phyloP scores from a whole-genome alignment of 768 basidiomycete species.

The Kwoniella sp. region DNA sequence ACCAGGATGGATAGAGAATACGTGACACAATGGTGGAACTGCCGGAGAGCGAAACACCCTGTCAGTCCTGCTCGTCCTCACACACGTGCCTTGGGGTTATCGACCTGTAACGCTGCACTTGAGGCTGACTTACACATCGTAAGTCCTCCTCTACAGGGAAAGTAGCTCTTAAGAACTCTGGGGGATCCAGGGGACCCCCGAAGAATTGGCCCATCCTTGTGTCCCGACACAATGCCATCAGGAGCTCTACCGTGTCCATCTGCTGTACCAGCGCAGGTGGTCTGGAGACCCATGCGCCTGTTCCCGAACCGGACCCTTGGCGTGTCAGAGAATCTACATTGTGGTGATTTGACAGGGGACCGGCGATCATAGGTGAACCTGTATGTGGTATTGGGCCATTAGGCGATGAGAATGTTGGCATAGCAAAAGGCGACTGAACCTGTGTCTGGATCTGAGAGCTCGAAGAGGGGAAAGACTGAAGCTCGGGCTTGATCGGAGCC shows the following conservation, averaged over 20 bases:
- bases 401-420: not conserved
- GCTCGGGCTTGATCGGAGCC: not conserved
- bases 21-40: conserved; percentile 26
- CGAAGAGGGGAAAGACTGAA: not conserved
- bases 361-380: not conserved
- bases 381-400: not conserved
- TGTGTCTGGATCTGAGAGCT: not conserved
- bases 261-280: conserved; percentile 14
- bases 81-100: too few species aligned
- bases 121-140: conserved; percentile 26
- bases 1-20: conserved; percentile 25
- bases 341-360: not conserved
- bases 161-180: conserved; percentile 28
- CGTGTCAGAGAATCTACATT: not conserved
- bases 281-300: not conserved
- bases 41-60: not conserved
- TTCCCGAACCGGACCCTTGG: not conserved
- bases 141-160: conserved; percentile 24
- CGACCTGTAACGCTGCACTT: too few species aligned
- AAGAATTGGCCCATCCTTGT: conserved; percentile 36
- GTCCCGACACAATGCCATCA: conserved; percentile 32
- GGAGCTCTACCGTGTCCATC: conserved; percentile 29
- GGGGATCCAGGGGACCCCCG: conserved; percentile 29
- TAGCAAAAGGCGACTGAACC: not conserved
- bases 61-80: too few species aligned